Evolutionary conservation across 768 basidiomycete genomes (phyloP), one percentile per base, ranked within the genome.

Genomic region (Suillus cothurnatus): DNA sequence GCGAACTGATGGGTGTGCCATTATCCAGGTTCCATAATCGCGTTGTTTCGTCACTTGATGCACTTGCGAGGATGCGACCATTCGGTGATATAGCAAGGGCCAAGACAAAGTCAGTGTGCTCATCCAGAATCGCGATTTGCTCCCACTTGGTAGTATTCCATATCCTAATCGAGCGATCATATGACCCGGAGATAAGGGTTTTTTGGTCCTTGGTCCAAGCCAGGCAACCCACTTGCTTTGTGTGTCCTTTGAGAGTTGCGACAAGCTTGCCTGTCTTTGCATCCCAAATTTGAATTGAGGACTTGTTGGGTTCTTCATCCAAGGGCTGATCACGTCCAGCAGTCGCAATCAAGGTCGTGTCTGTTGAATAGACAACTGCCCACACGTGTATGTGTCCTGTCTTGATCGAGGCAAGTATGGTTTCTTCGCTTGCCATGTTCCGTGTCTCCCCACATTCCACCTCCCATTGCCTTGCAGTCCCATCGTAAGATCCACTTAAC

Each of bases 71-170:
- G 39, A 41, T 19, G 39, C 39, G 39, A 6, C 8, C 43, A 45
- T 45, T 45, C 7, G 43, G 43, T 1, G 43, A 45, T 45, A 45
- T 9, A 9, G 21, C 19, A 45, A 45, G 1, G 6, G 6, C 43
- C 0, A 21, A 4, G 43, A n/a, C 21, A 3, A 0, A 0, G 21
- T 0, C 1, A 2, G 39, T 19, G 17, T 41, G 39, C 17, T 19
- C 39, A 6, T 41, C 8, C 21, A 45, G 19, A 7, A 45, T 21
- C 4, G 8, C 43, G 21, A 3, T 21, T 7, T 49, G n/a, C 47
- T 49, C 4, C 47, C 47, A 49, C 0, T 23, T 49, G 11, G 47
- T 49, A 11, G 47, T 49, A 49, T 14, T 23, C 47, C 47, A 49
- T 49, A 6, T 49, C 47, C 47, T 49, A 6, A 49, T 49, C 6